phyloP scores from a whole-genome alignment of 306 rosid genomes.

The Cucurbita moschata region DNA sequence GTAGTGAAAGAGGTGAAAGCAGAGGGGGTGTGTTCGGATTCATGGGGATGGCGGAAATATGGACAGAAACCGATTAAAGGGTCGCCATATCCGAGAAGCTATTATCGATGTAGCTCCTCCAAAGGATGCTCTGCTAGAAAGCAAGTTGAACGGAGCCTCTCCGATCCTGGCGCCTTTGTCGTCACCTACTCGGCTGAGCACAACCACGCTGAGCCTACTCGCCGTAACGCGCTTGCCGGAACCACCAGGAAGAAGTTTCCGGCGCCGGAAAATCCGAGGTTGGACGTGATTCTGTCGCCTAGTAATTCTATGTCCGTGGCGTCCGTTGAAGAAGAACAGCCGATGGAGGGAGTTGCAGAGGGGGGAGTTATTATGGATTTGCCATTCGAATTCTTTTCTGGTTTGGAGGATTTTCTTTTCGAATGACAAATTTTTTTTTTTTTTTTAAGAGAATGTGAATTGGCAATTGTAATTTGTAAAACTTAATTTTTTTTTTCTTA shows the following conservation, averaged over 20 bases:
- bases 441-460: not conserved
- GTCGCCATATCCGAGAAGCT: conserved; percentile 85
- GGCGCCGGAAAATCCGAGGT: not conserved
- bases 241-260: conserved; percentile 30
- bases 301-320: not conserved
- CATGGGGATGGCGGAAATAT: conserved; percentile 94
- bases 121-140: conserved; percentile 82
- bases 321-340: not conserved
- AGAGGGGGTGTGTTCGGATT: conserved; percentile 37
- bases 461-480: not conserved
- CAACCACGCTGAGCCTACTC: conserved; percentile 55
- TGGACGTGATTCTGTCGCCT: not conserved
- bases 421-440: not conserved
- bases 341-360: not conserved
- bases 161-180: conserved; percentile 43
- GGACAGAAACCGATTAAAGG: conserved; percentile 98
- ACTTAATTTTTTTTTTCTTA: not conserved
- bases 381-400: not conserved
- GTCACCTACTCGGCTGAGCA: conserved; percentile 71
- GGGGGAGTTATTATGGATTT: not conserved
- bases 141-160: conserved; percentile 64
- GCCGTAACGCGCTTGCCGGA: conserved; percentile 38
- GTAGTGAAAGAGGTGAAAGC: conserved; percentile 48
- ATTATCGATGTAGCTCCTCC: conserved; percentile 71
- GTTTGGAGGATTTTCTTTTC: conserved; percentile 1